phyloP scores from a whole-genome alignment of 306 rosid genomes.

The Lathyrus aphaca region DNA sequence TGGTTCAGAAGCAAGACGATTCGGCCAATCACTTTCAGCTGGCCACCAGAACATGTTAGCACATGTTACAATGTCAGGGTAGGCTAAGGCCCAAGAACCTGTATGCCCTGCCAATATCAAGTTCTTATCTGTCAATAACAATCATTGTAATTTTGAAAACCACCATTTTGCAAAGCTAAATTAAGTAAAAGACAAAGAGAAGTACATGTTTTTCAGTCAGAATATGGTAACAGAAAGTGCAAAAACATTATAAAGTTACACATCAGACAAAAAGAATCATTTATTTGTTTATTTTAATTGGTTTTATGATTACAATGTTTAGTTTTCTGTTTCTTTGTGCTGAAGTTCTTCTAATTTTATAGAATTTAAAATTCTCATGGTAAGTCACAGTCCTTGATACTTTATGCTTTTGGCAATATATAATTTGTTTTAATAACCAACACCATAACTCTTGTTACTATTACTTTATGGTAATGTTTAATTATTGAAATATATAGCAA shows the following conservation, averaged over 20 bases:
- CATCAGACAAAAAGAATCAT: background rate
- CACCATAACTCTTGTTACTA: background rate
- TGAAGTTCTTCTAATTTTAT: background rate
- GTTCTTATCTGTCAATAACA: slow-evolving; percentile 1
- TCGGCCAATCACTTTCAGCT: slow-evolving; percentile 51
- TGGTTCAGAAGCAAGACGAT: slow-evolving; percentile 69
- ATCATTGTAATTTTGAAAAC: slow-evolving; percentile 6
- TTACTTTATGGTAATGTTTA: background rate
- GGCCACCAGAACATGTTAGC: slow-evolving; percentile 93
- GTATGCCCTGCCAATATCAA: slow-evolving; percentile 66
- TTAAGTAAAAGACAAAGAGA: background rate
- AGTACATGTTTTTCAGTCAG: slow-evolving; percentile 17
- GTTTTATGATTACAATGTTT: background rate
- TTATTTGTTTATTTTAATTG: background rate
- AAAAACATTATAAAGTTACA: background rate
- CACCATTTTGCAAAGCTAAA: slow-evolving; percentile 10
- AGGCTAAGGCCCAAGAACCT: slow-evolving; percentile 87
- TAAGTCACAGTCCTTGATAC: background rate
- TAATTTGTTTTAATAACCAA: background rate
- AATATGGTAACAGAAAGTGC: background rate
- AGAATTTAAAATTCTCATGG: background rate
- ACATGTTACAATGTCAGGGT: slow-evolving; percentile 83
- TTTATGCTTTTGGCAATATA: background rate
- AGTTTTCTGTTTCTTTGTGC: background rate
- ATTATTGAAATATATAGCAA: background rate